Percentiles rank a stretch among this genome's conserved stretches.
These are phyloP conservation scores for Dryas alaskensis DNA, from an alignment of 306 rosid genomes.

Conservation along the genomic window DNA sequence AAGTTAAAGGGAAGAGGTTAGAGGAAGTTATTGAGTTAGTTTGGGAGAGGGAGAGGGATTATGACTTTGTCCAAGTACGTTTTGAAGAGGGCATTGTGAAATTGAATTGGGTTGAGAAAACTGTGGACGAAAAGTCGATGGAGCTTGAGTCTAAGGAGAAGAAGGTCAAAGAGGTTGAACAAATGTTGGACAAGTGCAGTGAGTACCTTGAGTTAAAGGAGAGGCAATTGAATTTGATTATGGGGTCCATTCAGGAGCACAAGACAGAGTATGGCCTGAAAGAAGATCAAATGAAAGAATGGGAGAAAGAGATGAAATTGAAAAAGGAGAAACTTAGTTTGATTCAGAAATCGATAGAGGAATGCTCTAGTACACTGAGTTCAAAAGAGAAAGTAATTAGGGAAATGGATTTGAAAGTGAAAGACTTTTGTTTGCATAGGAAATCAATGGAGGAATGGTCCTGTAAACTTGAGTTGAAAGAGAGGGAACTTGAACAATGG, in stretches of 20 bases:
- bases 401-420: not conserved
- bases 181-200: not conserved
- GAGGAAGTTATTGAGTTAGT: slow-evolving; percentile 19
- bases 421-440: slow-evolving; percentile 4
- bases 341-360: not conserved
- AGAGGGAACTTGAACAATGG: slow-evolving; percentile 8
- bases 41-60: slow-evolving; percentile 34
- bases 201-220: not conserved
- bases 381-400: not conserved
- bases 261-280: slow-evolving; percentile 1
- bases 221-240: not conserved
- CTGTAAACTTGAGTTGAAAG: slow-evolving; percentile 6
- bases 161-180: not conserved
- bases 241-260: not conserved
- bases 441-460: slow-evolving; percentile 18
- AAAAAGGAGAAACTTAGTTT: slow-evolving; percentile 6
- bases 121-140: not conserved
- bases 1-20: slow-evolving; percentile 20
- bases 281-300: not conserved
- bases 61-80: not conserved
- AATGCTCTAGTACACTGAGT: not conserved
- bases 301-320: slow-evolving; percentile 3
- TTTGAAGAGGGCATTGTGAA: slow-evolving; percentile 23
- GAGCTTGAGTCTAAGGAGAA: slow-evolving; percentile 9
- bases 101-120: slow-evolving; percentile 3